A percentile compares a stretch with the other conserved stretches of the same genome.
Evolutionary conservation across 768 basidiomycete genomes (phyloP).

Genomic region (Boletus edulis): DNA sequence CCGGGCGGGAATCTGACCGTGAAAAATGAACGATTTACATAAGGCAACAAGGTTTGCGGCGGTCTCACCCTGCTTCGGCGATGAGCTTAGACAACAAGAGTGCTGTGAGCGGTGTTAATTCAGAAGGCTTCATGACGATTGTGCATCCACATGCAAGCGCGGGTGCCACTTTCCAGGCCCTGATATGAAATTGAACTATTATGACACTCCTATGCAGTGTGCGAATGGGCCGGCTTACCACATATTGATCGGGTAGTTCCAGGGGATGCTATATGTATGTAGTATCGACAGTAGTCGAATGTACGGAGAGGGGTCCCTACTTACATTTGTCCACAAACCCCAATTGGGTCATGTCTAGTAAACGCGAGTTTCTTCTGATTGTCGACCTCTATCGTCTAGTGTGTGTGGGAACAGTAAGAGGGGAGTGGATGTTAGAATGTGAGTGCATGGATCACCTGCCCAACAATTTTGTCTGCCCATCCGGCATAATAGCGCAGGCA

Average conservation of each 20-base stretch:
- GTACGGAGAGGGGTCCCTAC: conserved; percentile 16
- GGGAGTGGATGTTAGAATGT: background rate
- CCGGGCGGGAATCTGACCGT: conserved; percentile 80
- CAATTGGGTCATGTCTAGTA: conserved; percentile 86
- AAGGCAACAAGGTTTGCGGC: conserved; percentile 6
- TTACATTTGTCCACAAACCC: conserved; percentile 93
- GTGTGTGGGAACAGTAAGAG: conserved; percentile 4
- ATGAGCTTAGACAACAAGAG: conserved; percentile 79
- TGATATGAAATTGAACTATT: conserved; percentile 23
- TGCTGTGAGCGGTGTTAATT: conserved; percentile 81
- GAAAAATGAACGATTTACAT: conserved; percentile 14
- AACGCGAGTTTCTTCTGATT: conserved; percentile 80
- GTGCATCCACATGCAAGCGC: conserved; percentile 91
- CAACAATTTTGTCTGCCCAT: conserved; percentile 92
- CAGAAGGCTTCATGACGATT: conserved; percentile 94
- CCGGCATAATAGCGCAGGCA: conserved; percentile 92
- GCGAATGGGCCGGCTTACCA: conserved; percentile 43
- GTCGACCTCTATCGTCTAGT: conserved; percentile 74
- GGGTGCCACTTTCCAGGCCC: conserved; percentile 92
- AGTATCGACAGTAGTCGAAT: conserved; percentile 4
- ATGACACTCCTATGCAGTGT: background rate
- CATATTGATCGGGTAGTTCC: conserved; percentile 92
- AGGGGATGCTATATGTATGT: conserved; percentile 62
- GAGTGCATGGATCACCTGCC: conserved; percentile 54
- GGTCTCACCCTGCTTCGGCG: conserved; percentile 74